phyloP scores from a whole-genome alignment of 805 yeast genomes.

The Yamadazyma kitorensis region DNA sequence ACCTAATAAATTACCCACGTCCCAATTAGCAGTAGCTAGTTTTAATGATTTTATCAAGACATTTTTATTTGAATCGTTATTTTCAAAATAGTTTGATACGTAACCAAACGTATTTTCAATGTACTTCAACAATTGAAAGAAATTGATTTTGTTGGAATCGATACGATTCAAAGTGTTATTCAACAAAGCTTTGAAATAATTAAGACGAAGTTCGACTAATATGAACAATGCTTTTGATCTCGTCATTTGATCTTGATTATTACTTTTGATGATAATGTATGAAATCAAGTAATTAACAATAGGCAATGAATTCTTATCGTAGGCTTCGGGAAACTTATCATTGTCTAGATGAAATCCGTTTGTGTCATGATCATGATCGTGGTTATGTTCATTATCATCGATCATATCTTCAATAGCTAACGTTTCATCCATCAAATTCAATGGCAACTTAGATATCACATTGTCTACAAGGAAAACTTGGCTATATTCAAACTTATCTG shows the following conservation, averaged over 20 bases:
- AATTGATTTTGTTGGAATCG: constrained; percentile 16
- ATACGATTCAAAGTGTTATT: neutral
- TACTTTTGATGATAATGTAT: constrained; percentile 26
- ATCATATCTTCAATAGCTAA: neutral
- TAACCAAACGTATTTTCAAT: constrained; percentile 33
- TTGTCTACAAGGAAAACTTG: constrained; percentile 11
- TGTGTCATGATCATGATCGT: too few relatives aligned
- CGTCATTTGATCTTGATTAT: constrained; percentile 8
- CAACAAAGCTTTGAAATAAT: constrained; percentile 13
- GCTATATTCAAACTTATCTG: constrained; percentile 15
- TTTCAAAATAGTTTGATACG: constrained; percentile 21
- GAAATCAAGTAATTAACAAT: constrained; percentile 31
- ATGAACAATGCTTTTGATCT: constrained; percentile 19
- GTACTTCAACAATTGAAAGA: constrained; percentile 27
- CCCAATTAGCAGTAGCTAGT: constrained; percentile 22
- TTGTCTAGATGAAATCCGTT: too few relatives aligned
- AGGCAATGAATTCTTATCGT: constrained; percentile 18
- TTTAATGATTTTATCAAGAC: constrained; percentile 4
- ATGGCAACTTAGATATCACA: constrained; percentile 6
- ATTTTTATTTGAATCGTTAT: constrained; percentile 8
- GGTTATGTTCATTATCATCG: neutral
- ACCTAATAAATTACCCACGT: constrained; percentile 25
- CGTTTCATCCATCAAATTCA: neutral
- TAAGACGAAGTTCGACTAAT: constrained; percentile 23
- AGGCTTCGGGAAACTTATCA: constrained; percentile 7